Conservation (phyloP, 1,284 basidiomycete species). For the Xerocomus tenax region DNA sequence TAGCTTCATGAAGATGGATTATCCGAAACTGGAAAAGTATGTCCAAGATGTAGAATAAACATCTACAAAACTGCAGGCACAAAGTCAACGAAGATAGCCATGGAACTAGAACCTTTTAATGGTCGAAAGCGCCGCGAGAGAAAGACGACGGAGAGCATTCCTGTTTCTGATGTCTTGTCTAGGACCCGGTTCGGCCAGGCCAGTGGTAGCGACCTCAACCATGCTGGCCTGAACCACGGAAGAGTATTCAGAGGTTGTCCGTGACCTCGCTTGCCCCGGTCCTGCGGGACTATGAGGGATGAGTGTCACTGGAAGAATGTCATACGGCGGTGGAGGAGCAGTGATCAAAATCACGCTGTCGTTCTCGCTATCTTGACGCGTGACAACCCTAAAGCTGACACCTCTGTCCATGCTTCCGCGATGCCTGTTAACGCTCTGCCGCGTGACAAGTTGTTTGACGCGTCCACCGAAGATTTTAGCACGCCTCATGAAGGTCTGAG, state of each 20-base stretch:
- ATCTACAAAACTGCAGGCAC: background rate
- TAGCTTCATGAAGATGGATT: background rate
- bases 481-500: slow-evolving; percentile 22
- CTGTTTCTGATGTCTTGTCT: slow-evolving; percentile 16
- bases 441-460: slow-evolving; percentile 22
- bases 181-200: slow-evolving; percentile 10
- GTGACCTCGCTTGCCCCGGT: slow-evolving; percentile 12
- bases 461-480: slow-evolving; percentile 26
- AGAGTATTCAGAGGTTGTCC: slow-evolving; percentile 22
- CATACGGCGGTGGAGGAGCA: slow-evolving; percentile 25
- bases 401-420: slow-evolving; percentile 19
- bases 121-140: slow-evolving; percentile 25
- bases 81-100: background rate
- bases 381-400: slow-evolving; percentile 16
- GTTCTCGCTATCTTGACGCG: slow-evolving; percentile 26
- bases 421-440: slow-evolving; percentile 10
- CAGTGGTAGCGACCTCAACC: slow-evolving; percentile 11
- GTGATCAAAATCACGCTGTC: slow-evolving; percentile 29
- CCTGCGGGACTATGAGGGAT: slow-evolving; percentile 4
- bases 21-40: background rate
- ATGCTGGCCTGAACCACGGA: slow-evolving; percentile 15
- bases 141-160: slow-evolving; percentile 24
- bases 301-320: slow-evolving; percentile 6
- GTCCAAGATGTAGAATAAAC: slow-evolving; percentile 11
- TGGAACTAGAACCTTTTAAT: slow-evolving; percentile 17